Conservation (phyloP, 2,329 filamentous ascomycete genomes). For the Juglanconis juglandina region DNA sequence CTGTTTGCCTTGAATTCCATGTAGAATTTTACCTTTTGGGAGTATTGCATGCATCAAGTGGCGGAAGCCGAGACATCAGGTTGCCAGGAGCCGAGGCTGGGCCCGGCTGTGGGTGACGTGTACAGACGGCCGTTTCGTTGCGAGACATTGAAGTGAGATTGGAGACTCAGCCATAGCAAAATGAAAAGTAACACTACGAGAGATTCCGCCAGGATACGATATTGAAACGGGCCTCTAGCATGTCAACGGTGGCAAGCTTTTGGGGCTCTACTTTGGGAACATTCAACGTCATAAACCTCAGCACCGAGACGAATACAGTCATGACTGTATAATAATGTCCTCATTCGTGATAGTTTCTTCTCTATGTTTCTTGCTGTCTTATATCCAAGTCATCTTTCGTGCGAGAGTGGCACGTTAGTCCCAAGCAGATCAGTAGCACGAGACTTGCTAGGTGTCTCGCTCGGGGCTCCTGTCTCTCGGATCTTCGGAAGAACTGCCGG, state of each 20-base stretch:
- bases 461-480: constrained; percentile 2
- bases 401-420: background rate
- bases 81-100: background rate
- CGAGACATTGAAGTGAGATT: constrained; percentile 3
- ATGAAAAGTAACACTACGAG: too few relatives aligned
- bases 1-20: background rate
- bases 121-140: constrained; percentile 7
- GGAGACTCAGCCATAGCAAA: too few relatives aligned
- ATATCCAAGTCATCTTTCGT: background rate
- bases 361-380: background rate
- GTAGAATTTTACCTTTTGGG: background rate
- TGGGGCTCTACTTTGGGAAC: too few relatives aligned
- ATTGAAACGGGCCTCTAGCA: too few relatives aligned
- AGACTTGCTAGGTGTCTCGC: constrained; percentile 1
- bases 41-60: background rate
- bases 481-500: background rate
- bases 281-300: background rate
- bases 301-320: background rate
- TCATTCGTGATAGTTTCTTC: background rate
- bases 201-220: too few relatives aligned
- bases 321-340: too few relatives aligned
- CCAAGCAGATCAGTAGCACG: background rate
- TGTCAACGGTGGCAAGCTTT: too few relatives aligned
- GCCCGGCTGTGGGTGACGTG: constrained; percentile 5
- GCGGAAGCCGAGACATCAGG: background rate